Evolutionary conservation across 495 filamentous ascomycete genomes (phyloP).

Genomic region (Haplographium delicatum): DNA sequence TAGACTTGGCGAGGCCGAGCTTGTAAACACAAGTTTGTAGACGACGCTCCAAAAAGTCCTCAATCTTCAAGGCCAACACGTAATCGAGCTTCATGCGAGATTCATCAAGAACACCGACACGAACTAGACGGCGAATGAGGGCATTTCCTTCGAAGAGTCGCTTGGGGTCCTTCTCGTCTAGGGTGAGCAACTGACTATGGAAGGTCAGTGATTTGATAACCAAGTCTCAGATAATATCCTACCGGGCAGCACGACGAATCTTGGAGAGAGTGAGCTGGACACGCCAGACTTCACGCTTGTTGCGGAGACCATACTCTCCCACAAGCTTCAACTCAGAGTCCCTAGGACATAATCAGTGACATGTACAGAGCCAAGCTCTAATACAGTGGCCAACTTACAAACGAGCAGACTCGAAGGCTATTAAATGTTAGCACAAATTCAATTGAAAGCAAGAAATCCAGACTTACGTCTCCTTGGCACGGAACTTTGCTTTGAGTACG

Average conservation of each 20-base stretch:
- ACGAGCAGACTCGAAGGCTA: slow-evolving; percentile 97
- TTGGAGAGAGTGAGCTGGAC: slow-evolving; percentile 99
- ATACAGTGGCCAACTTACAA: slow-evolving; percentile 98
- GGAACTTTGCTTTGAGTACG: slow-evolving; percentile 98
- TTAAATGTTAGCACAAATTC: slow-evolving; percentile 29
- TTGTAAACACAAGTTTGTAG: slow-evolving; percentile 99
- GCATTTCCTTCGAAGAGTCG: slow-evolving; percentile 99
- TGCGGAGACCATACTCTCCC: slow-evolving; percentile 97
- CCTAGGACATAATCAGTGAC: slow-evolving; percentile 80
- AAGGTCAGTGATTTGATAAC: slow-evolving; percentile 16
- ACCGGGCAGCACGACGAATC: slow-evolving; percentile 99
- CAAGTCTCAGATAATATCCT: slow-evolving; percentile 36
- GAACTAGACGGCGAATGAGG: slow-evolving; percentile 98
- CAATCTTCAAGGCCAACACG: slow-evolving; percentile 94
- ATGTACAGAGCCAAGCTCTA: slow-evolving; percentile 93
- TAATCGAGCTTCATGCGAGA: slow-evolving; percentile 99
- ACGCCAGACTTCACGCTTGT: slow-evolving; percentile 99
- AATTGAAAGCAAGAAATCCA: neutral
- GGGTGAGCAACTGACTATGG: slow-evolving; percentile 92
- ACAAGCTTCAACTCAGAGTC: slow-evolving; percentile 99
- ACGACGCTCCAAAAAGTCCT: slow-evolving; percentile 99
- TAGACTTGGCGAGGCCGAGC: slow-evolving; percentile 98
- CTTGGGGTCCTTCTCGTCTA: slow-evolving; percentile 99
- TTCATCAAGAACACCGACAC: slow-evolving; percentile 99
- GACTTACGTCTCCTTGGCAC: slow-evolving; percentile 35